Evolutionary conservation across 768 basidiomycete genomes (phyloP).

Genomic region (Agaricus blazei): DNA sequence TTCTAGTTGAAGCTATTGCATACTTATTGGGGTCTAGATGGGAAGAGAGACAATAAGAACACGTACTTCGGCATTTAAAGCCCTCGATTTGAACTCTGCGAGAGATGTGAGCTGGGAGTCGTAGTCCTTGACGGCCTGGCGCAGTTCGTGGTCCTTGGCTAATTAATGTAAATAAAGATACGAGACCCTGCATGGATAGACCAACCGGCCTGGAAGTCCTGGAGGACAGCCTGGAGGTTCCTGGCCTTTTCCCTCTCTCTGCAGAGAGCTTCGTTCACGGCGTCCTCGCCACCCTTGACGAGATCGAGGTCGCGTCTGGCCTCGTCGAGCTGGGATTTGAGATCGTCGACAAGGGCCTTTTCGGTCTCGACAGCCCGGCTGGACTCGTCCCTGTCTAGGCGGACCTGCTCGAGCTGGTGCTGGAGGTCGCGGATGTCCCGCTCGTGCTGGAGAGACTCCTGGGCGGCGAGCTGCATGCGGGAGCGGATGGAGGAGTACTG

Average conservation of each 20-base stretch:
- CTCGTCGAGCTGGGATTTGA: constrained; percentile 48
- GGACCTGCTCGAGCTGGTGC: constrained; percentile 81
- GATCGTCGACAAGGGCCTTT: constrained; percentile 66
- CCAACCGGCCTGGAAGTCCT: constrained; percentile 92
- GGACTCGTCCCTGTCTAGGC: constrained; percentile 71
- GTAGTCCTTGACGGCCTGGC: constrained; percentile 77
- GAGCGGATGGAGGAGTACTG: constrained; percentile 69
- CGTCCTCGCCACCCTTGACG: constrained; percentile 53
- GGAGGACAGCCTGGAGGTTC: constrained; percentile 89
- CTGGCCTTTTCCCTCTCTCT: constrained; percentile 65
- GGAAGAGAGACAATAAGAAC: not conserved
- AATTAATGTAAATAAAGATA: not conserved
- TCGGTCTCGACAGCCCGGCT: constrained; percentile 52
- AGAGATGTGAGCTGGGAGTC: constrained; percentile 73
- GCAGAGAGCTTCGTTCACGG: constrained; percentile 54
- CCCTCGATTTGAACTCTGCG: constrained; percentile 88
- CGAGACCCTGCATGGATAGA: constrained; percentile 9
- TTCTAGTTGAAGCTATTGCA: constrained; percentile 61
- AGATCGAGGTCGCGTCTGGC: constrained; percentile 64
- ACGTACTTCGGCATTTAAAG: constrained; percentile 79
- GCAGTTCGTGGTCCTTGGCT: constrained; percentile 93
- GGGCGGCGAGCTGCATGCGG: constrained; percentile 60
- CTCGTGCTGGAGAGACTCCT: constrained; percentile 68
- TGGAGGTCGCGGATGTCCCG: constrained; percentile 77
- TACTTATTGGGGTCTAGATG: constrained; percentile 2